Percentiles rank a stretch among this genome's conserved stretches.
These are phyloP conservation scores for Castanospermum australe DNA, from an alignment of 306 rosid species.

Conservation along the genomic window DNA sequence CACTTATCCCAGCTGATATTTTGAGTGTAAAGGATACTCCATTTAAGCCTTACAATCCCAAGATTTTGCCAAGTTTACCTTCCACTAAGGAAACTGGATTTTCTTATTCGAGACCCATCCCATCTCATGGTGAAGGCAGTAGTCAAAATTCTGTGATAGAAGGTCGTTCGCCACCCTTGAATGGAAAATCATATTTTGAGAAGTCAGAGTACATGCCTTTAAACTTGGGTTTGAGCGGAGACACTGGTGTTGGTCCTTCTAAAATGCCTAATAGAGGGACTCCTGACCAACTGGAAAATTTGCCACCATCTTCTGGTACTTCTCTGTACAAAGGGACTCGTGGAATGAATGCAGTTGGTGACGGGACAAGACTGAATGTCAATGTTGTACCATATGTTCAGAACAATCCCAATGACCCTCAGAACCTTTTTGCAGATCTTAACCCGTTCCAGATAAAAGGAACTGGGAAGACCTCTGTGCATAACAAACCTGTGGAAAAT, in stretches of 20 bases:
- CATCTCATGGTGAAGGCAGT: slow-evolving; percentile 76
- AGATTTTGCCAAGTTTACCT: slow-evolving; percentile 47
- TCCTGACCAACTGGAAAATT: slow-evolving; percentile 49
- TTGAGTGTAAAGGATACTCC: slow-evolving; percentile 59
- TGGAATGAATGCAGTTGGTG: slow-evolving; percentile 66
- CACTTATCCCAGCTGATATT: slow-evolving; percentile 84
- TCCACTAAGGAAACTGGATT: slow-evolving; percentile 49
- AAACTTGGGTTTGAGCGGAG: slow-evolving; percentile 44
- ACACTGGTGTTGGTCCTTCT: slow-evolving; percentile 54
- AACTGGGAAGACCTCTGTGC: slow-evolving; percentile 65
- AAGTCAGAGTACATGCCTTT: slow-evolving; percentile 51
- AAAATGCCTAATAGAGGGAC: slow-evolving; percentile 37
- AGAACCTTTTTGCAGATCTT: slow-evolving; percentile 83
- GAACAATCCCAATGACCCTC: slow-evolving; percentile 61
- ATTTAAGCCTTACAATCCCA: slow-evolving; percentile 60
- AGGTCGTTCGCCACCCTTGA: slow-evolving; percentile 39
- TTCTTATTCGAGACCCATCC: slow-evolving; percentile 50
- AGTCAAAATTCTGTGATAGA: slow-evolving; percentile 51
- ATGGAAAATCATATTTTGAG: slow-evolving; percentile 51
- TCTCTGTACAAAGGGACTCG: slow-evolving; percentile 72
- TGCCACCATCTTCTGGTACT: slow-evolving; percentile 51
- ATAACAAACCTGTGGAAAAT: slow-evolving; percentile 61
- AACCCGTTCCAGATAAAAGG: slow-evolving; percentile 92
- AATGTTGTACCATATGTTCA: slow-evolving; percentile 85
- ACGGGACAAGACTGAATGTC: slow-evolving; percentile 67